phyloP scores from a whole-genome alignment of 768 basidiomycete genomes.

The Saitozyma podzolica region DNA sequence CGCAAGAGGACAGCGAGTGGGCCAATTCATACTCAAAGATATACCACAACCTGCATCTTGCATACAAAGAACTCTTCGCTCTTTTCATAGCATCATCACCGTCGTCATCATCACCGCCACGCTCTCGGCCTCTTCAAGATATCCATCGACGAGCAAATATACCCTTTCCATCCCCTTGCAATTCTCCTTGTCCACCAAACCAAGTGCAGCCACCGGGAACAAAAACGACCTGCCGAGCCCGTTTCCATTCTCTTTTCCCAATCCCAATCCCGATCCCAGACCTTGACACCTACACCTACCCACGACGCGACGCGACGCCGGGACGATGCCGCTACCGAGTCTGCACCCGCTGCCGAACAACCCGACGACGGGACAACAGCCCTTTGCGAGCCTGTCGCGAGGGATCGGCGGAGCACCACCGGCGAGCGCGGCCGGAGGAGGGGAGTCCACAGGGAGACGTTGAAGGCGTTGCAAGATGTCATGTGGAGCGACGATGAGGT shows the following conservation, averaged over 20 bases:
- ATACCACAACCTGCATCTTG: too few species aligned
- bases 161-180: constrained; percentile 1
- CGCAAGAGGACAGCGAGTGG: too few species aligned
- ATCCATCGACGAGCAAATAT: background rate
- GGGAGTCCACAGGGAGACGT: constrained; percentile 47
- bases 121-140: background rate
- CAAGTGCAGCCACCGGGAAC: background rate
- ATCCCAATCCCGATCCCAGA: too few species aligned
- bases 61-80: too few species aligned
- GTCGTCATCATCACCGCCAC: too few species aligned
- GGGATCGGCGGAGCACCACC: constrained; percentile 15
- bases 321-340: constrained; percentile 29
- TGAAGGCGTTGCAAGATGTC: constrained; percentile 52
- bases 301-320: too few species aligned
- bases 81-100: too few species aligned
- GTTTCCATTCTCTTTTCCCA: too few species aligned
- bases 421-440: constrained; percentile 27
- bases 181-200: background rate
- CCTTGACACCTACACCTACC: background rate
- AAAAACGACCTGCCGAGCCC: too few species aligned
- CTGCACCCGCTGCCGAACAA: constrained; percentile 44
- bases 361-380: constrained; percentile 42
- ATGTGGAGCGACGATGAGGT: constrained; percentile 54
- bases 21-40: too few species aligned
- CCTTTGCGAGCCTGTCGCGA: constrained; percentile 17